Evolutionary conservation across 352 stramenopile species (phyloP).

Genomic region (Pythium brassicae): DNA sequence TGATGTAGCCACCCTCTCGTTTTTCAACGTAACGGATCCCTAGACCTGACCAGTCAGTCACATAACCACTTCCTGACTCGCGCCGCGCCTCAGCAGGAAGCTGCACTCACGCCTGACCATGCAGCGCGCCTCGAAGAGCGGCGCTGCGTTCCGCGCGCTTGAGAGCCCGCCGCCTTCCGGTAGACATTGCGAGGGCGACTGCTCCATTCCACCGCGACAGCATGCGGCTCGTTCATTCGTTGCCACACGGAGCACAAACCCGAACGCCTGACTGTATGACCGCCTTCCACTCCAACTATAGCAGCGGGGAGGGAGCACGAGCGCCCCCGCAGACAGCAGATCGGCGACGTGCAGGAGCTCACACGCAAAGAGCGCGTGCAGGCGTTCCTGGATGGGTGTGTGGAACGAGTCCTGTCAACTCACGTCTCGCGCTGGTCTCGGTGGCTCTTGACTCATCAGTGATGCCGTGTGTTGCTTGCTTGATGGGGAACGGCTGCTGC

Average conservation of each 20-base stretch:
- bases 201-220: neutral
- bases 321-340: slow-evolving; percentile 10
- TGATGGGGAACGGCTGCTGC: neutral
- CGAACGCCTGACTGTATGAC: neutral
- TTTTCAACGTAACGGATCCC: too few species aligned
- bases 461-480: too few species aligned
- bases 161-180: neutral
- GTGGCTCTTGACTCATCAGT: neutral
- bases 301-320: neutral
- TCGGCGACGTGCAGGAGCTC: slow-evolving; percentile 37
- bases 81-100: neutral
- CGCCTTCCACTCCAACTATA: neutral
- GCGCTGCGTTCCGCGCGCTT: neutral
- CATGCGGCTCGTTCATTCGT: neutral
- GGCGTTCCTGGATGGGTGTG: slow-evolving; percentile 37
- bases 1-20: too few species aligned
- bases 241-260: too few species aligned
- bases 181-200: neutral
- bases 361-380: slow-evolving; percentile 40
- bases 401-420: neutral
- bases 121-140: neutral
- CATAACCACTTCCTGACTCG: neutral
- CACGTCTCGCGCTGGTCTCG: neutral
- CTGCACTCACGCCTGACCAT: neutral
- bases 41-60: too few species aligned